Conservation (phyloP, 129 eudicot genomes). For the Dittrichia graveolens region DNA sequence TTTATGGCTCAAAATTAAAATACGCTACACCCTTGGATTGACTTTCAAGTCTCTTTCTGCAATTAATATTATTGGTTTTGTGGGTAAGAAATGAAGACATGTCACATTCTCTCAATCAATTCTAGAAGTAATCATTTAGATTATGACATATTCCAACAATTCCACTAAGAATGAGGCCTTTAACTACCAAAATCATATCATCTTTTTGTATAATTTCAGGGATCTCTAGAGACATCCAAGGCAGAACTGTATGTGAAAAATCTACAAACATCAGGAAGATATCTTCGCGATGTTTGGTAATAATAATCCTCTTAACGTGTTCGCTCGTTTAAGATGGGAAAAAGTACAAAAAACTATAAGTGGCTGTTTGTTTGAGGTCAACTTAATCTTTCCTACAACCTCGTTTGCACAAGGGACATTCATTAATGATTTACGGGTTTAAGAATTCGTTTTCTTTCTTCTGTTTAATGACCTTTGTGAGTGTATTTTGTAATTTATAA, state of each 20-base stretch:
- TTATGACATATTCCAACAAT: too few species aligned
- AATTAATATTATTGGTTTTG: background rate
- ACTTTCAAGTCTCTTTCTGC: constrained; percentile 6
- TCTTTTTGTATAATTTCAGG: constrained; percentile 27
- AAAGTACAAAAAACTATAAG: background rate
- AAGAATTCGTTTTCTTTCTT: background rate
- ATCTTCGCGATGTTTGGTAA: constrained; percentile 81
- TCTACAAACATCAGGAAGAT: constrained; percentile 79
- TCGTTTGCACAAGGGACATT: background rate
- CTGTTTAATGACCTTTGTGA: background rate
- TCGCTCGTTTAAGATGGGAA: background rate
- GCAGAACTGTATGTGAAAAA: constrained; percentile 76
- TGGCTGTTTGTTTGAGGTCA: background rate
- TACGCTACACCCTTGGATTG: constrained; percentile 26
- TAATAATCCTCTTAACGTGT: constrained; percentile 23
- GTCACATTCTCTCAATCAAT: constrained; percentile 11
- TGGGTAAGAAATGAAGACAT: constrained; percentile 2
- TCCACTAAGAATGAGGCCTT: background rate
- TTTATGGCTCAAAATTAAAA: constrained; percentile 24
- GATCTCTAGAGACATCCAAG: constrained; percentile 53
- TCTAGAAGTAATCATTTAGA: background rate
- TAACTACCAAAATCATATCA: background rate
- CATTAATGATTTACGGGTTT: background rate
- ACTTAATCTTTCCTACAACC: background rate
- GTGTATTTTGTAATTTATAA: constrained; percentile 1